A percentile compares a stretch with the other conserved stretches of the same genome.
These are phyloP conservation scores for Nidularia pulvinata DNA, from an alignment of 768 basidiomycete genomes.

Conservation along the genomic window DNA sequence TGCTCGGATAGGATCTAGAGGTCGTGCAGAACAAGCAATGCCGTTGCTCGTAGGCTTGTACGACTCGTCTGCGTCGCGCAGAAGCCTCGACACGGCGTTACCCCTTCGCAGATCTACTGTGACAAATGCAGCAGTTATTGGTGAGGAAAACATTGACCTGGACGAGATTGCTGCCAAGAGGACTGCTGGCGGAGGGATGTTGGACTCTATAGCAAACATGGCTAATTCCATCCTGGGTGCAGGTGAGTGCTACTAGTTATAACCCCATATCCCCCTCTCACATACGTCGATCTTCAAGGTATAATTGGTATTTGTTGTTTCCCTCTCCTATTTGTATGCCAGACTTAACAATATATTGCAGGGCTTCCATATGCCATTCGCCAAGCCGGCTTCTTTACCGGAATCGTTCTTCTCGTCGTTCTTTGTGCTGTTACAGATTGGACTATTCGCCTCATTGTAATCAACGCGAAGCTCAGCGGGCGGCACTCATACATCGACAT, in stretches of 20 bases:
- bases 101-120: constrained; percentile 38
- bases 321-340: not conserved
- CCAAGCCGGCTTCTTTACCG: constrained; percentile 93
- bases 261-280: not conserved
- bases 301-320: constrained; percentile 15
- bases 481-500: constrained; percentile 91
- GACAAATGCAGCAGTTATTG: constrained; percentile 21
- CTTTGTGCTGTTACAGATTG: constrained; percentile 91
- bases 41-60: constrained; percentile 82
- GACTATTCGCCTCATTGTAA: constrained; percentile 95
- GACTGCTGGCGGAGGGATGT: constrained; percentile 68
- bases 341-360: constrained; percentile 18
- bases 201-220: constrained; percentile 91
- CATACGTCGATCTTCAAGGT: constrained; percentile 8
- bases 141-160: constrained; percentile 52
- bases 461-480: constrained; percentile 96
- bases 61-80: constrained; percentile 58
- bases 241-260: constrained; percentile 41
- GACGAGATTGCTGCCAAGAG: constrained; percentile 71
- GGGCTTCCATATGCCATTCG: constrained; percentile 93
- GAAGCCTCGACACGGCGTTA: constrained; percentile 56
- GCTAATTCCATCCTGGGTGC: constrained; percentile 96
- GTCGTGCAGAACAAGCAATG: constrained; percentile 52
- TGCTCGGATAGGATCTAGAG: constrained; percentile 25
- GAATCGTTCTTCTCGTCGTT: constrained; percentile 77